Evolutionary conservation across 768 basidiomycete genomes (phyloP), one percentile per base, ranked within the genome.

Genomic region (Guyanaporus albipodus): DNA sequence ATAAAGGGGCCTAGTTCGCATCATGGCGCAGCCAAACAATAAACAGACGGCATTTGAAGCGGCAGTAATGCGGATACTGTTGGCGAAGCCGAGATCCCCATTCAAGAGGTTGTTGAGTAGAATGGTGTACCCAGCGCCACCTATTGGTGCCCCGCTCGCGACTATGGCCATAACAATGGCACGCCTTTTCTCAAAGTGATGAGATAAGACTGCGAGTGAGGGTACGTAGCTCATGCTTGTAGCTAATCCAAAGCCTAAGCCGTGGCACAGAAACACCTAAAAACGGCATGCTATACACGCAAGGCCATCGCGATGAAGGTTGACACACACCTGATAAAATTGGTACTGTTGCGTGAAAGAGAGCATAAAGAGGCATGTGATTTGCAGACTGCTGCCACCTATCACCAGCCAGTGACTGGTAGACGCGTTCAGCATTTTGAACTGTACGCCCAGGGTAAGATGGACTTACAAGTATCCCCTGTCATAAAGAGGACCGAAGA

Each of bases 401-500:
- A 74, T 70, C 57, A 76, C 70, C 36, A 80, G 40, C 46, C 67
- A 62, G 49, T 73, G 67, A 50, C 75, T 76, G 46, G 4, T 26
- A 19, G 18, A 29, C 4, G 14, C 33, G 27, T 40, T 26, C 0
- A 22, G 12, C 8, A 18, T 14, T 21, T 14, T 23, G 12, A 32
- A 5, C 26, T 18, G 34, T 28, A 12, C 10, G 15, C 35, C 17
- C 12, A 32, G 22, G 2, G 7, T 6, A 31, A 29, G 6, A 12
- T 15, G 26, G 14, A 45, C 71, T 19, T 50, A 73, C 74, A 77
- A 78, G 59, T 76, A 73, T 28, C 79, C 80, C 10, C 59, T 66
- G 43, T 80, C 80, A 51, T 75, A 74, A 5, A 72, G 66, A n/a
- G 70, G 68, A 4, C 79, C 79, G 15, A 73, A 67, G 35, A 78